Conservation (phyloP, 148 eudicot species). For the Fagopyrum esculentum region DNA sequence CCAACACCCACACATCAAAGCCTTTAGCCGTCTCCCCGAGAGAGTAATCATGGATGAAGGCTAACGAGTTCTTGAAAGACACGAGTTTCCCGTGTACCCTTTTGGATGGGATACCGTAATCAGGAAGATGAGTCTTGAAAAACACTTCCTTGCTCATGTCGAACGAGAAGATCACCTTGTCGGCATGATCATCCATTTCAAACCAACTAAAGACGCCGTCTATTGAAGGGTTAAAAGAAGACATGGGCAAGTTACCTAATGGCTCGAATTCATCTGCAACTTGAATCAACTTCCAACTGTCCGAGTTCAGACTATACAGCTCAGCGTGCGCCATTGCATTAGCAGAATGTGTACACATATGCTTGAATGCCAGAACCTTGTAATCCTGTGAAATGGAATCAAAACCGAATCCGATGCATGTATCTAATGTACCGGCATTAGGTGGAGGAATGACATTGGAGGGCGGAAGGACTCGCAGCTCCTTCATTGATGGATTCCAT, state of each 20-base stretch:
- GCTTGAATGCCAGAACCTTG: constrained; percentile 24
- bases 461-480: constrained; percentile 11
- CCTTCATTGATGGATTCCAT: constrained; percentile 26
- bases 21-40: constrained; percentile 15
- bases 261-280: constrained; percentile 29
- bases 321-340: constrained; percentile 25
- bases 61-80: constrained; percentile 14
- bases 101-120: constrained; percentile 29
- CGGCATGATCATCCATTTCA: constrained; percentile 23
- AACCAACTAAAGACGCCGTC: constrained; percentile 30
- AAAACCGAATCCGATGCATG: constrained; percentile 26
- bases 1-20: constrained; percentile 29
- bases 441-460: constrained; percentile 18
- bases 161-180: constrained; percentile 29
- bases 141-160: constrained; percentile 24
- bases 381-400: constrained; percentile 17
- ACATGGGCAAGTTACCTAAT: constrained; percentile 21
- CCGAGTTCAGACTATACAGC: constrained; percentile 16
- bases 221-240: constrained; percentile 17
- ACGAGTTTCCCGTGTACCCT: constrained; percentile 23
- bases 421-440: constrained; percentile 14
- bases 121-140: constrained; percentile 23
- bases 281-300: constrained; percentile 15
- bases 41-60: constrained; percentile 30
- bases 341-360: constrained; percentile 23